Base-by-base conservation (phyloP, 2,329 filamentous ascomycete species). In the Trichoderma breve region DNA sequence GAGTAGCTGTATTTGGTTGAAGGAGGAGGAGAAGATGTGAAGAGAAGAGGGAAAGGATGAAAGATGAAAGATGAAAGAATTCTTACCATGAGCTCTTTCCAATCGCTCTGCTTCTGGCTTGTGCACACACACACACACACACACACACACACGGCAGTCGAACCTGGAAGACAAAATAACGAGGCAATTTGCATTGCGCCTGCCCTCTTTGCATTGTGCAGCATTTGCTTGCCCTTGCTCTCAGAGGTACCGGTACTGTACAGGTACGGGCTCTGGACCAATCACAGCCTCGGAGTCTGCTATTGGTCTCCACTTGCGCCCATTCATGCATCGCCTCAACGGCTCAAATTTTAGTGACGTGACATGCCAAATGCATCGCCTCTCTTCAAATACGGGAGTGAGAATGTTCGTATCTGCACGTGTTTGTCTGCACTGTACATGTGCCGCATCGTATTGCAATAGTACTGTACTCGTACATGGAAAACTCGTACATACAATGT, bases 241-340 rank as follows among this genome's bases (percentile, higher is more conserved):
- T 36, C 3, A 18, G 36, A 18, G 15, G 36, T 39, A 39, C 36
- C 36, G 3, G 36, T 18, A 39, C 3, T 18, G 36, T 39, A 39
- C 36, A 1, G 1, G 34, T 15, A n/a, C 43, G 12, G 43, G 43
- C 43, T 47, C 18, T 26, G 30, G 14, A 4, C 47, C 64, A 67
- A 67, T 57, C 51, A 57, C 6, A 36, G 6, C 14, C 21, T 26
- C 21, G 3, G 6, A 6, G 14, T 15, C 21, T 14, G 12, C 28
- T 14, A 26, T 24, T 57, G 7, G 21, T n/a, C 3, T 21, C 47
- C 64, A 55, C 47, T 14, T 30, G 30, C 64, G 9, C 47, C 47
- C 47, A 55, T 66, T 66, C 51, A 55, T 67, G 64, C 64, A 57
- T 53, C 18, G 47, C 64, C 64, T 34, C 64, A 66, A 12, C 30